Evolutionary conservation across 306 rosid species (phyloP), one percentile per base, ranked within the genome.

Genomic region (Pyrus bretschneideri): DNA sequence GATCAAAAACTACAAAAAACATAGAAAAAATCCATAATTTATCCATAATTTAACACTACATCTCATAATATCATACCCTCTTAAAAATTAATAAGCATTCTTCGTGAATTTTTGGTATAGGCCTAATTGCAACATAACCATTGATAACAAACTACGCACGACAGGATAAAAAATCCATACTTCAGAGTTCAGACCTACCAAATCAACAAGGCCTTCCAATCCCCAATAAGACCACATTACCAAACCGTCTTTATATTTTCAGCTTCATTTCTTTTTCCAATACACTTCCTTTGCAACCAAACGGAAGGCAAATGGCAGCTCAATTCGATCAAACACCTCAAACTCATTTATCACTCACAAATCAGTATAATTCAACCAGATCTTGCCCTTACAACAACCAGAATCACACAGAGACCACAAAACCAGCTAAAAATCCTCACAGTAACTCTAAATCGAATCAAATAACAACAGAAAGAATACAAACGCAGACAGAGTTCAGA

Each of bases 1-100:
- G 80, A 87, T 83, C 61, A 81, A 86, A 91, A 62, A 84, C 89
- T 89, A 70, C 84, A 86, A 73, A 15, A 13, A 59, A 31, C 69
- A 55, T 71, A n/a, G 8, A 44, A 30, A 72, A 42, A 69, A 54
- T 25, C 27, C 27, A 25, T 25, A 25, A 25, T 25, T 25, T 25
- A 64, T 46, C 19, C 62, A 19, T 21, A 49, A 75, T 59, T 74
- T 66, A 72, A 69, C n/a, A 35, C 14, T 22, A 27, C 57, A 42
- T 45, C 29, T 27, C 68, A 74, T 59, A 51, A 30, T 30, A 30
- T 30, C 33, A 30, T 30, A 4, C 33, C 33, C 33, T 30, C 33
- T 30, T 30, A 30, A 30, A 30, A 30, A 30, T 30, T 30, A 30
- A 44, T 3, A 25, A 29, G 27, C 27, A 73, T 2, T 72, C 52